These are phyloP conservation scores for Houttuynia cordata DNA, from an alignment of 164 flowering plant species.

Conservation along the genomic window DNA sequence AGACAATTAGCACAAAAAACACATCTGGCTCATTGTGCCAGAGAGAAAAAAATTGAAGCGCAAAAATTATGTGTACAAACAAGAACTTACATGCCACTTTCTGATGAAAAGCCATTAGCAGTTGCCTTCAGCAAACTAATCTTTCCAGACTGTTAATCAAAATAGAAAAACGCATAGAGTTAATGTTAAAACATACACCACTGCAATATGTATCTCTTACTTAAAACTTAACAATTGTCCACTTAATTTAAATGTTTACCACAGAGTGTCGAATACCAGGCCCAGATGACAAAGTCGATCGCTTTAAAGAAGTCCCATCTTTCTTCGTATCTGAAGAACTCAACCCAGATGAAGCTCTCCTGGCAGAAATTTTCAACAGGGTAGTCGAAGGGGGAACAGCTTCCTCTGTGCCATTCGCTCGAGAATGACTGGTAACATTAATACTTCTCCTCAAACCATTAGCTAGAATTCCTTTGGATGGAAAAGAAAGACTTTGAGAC, in stretches of 20 bases:
- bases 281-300: conserved; percentile 19
- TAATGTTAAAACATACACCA: background rate
- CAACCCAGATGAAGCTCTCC: conserved; percentile 20
- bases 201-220: background rate
- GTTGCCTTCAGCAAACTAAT: conserved; percentile 17
- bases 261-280: conserved; percentile 17
- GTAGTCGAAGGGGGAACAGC: conserved; percentile 16
- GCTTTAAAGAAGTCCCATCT: conserved; percentile 12
- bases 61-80: background rate
- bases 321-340: conserved; percentile 19
- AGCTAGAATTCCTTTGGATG: conserved; percentile 27
- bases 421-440: conserved; percentile 29
- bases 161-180: background rate
- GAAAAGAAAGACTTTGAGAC: conserved; percentile 58
- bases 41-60: too few species aligned
- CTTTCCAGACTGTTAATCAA: conserved; percentile 27
- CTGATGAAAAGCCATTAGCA: conserved; percentile 14
- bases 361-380: conserved; percentile 1
- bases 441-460: conserved; percentile 42
- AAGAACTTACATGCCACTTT: conserved; percentile 29
- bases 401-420: conserved; percentile 23
- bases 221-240: background rate
- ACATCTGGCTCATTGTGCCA: too few species aligned
- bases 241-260: conserved; percentile 21
- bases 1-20: too few species aligned